Base-by-base conservation (phyloP, 1,284 basidiomycete genomes). In the Apiotrichum domesticum region DNA sequence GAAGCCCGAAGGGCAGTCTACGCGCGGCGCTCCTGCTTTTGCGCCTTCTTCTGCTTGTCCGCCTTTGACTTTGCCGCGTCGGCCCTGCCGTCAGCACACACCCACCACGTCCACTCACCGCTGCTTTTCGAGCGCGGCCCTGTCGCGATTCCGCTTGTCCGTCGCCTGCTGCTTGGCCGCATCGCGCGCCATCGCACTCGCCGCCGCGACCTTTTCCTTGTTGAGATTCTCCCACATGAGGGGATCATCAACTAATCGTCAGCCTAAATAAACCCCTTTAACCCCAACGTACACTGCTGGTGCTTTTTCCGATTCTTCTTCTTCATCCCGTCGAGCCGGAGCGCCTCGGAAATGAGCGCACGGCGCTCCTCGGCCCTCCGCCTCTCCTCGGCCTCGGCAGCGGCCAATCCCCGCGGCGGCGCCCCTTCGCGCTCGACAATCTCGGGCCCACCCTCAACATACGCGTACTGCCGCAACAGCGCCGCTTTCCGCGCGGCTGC, bases 41-140 rank as follows among this genome's bases (percentile, higher is more conserved):
- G 68, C 3, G 73, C 74, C 59, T 75, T 76, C 61, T 75, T 74
- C 68, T 76, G 73, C 62, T 72, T 71, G 35, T 76, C 76, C 7
- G 72, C 71, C 55, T 76, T 76, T 3, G 73, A 71, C 57, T 72
- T 72, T 0, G 74, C 75, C 50, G 66, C 62, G 60, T 77, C 75
- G 13, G 71, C 72, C 14, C 74, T 76, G 51, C 21, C 2, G 42
- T 41, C 43, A 39, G 37, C 37, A 7, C 37, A 39, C 7, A 7
- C 37, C 37, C 7, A 8, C 13, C 13, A 13, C 7, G 7, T 13
- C 11, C 41, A 65, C 74, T 57, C 50, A 75, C 74, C 68, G 61
- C 56, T 77, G 75, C 61, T 77, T 77, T 7, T 77, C 75, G 48
- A 76, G 56, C 10, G 74, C 74, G 2, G 69, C 69, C 53, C 66